phyloP scores from a whole-genome alignment of 108 stramenopile species.

The Hondaea fermentalgiana region DNA sequence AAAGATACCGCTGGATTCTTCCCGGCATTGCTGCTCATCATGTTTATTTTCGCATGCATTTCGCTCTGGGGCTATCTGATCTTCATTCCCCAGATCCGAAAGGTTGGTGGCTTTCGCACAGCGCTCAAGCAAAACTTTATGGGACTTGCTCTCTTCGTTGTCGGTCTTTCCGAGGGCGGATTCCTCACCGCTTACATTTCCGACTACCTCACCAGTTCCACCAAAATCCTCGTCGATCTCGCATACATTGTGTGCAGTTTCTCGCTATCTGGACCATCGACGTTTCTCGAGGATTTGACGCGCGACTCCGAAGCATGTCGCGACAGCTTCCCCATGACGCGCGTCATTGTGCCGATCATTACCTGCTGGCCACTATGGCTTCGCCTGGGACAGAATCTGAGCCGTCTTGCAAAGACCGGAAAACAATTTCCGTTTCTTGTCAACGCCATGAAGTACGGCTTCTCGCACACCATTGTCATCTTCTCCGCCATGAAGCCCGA shows the following conservation, averaged over 20 bases:
- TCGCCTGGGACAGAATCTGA: background rate
- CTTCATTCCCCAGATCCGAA: background rate
- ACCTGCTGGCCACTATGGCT: slow-evolving; percentile 10
- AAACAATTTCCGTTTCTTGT: background rate
- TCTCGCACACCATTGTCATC: background rate
- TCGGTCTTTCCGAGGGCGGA: background rate
- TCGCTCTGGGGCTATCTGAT: background rate
- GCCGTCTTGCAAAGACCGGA: background rate
- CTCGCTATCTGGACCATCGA: background rate
- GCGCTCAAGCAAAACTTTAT: background rate
- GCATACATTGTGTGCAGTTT: background rate
- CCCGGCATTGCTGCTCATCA: background rate
- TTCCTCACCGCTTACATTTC: background rate
- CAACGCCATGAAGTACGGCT: slow-evolving; percentile 11
- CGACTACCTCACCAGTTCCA: background rate
- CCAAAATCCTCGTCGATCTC: background rate
- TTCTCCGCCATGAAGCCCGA: background rate
- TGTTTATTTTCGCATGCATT: background rate
- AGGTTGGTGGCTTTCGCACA: background rate
- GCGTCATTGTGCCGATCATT: background rate
- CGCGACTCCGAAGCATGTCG: background rate
- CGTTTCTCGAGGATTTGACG: background rate
- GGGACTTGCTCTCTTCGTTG: background rate
- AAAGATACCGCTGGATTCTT: background rate
- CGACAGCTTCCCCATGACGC: background rate